These are phyloP conservation scores for Penicillium sp. DNA, from an alignment of 2,329 filamentous ascomycete species.

Conservation along the genomic window DNA sequence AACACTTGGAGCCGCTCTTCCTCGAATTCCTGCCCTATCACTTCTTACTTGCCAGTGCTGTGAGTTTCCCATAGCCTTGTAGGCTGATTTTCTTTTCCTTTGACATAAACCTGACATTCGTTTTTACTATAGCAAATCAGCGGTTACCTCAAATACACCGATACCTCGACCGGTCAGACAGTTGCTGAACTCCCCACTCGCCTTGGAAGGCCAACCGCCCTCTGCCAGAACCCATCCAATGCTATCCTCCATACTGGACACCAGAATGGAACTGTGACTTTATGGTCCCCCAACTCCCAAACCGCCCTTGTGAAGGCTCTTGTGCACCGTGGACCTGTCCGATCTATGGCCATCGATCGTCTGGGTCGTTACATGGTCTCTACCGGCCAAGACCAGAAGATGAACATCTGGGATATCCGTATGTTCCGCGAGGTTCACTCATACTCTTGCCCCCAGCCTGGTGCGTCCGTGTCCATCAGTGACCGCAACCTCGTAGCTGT, in stretches of 20 bases:
- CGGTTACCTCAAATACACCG: conserved; percentile 89
- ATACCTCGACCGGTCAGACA: conserved; percentile 88
- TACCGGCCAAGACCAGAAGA: conserved; percentile 82
- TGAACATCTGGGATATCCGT: conserved; percentile 94
- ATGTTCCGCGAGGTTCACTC: conserved; percentile 91
- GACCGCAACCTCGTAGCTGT: conserved; percentile 86
- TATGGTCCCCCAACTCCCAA: conserved; percentile 92
- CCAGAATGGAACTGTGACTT: conserved; percentile 88
- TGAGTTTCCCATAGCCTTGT: conserved; percentile 45
- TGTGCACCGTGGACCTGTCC: conserved; percentile 84
- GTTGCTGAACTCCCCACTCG: conserved; percentile 83
- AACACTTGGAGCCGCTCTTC: conserved; percentile 86
- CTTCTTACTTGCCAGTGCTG: conserved; percentile 84
- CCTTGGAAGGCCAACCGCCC: conserved; percentile 77
- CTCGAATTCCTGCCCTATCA: conserved; percentile 97
- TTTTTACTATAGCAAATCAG: conserved; percentile 45
- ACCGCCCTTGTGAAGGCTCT: conserved; percentile 88
- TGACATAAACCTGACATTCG: background rate
- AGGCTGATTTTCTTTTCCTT: background rate
- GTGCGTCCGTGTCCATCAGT: conserved; percentile 80
- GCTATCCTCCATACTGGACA: conserved; percentile 90
- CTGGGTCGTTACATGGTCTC: conserved; percentile 96
- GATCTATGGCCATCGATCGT: conserved; percentile 79
- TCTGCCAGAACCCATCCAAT: conserved; percentile 89
- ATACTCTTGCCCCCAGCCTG: conserved; percentile 82